Percentiles rank a stretch among this genome's conserved stretches.
phyloP scores from a whole-genome alignment of 2,329 filamentous ascomycete species.

The Fusarium heterosporum region DNA sequence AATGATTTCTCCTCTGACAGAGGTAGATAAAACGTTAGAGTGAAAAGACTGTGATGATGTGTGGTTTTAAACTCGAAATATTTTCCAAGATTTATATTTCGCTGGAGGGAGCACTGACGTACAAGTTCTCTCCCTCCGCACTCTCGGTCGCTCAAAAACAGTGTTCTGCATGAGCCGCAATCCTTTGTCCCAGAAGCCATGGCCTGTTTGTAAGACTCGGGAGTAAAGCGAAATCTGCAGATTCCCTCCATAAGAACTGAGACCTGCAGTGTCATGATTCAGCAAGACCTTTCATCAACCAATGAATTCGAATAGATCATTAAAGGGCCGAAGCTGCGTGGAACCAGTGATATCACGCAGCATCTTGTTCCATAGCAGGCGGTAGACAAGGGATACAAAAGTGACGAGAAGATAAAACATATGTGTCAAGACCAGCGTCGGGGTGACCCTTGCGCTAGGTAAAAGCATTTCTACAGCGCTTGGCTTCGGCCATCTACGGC shows the following conservation, averaged over 20 bases:
- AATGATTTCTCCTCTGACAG: too few relatives aligned
- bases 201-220: background rate
- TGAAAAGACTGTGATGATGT: accelerated
- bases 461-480: too few relatives aligned
- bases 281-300: background rate
- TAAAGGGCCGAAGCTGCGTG: background rate
- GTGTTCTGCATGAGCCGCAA: background rate
- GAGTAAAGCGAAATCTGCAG: background rate
- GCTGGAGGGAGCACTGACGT: background rate
- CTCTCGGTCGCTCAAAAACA: background rate
- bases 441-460: too few relatives aligned
- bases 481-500: too few relatives aligned
- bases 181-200: too few relatives aligned
- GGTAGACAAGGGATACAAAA: accelerated
- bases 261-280: background rate
- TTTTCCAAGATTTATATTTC: too few relatives aligned
- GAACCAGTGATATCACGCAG: conserved; percentile 17
- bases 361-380: background rate
- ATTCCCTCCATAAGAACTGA: background rate
- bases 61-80: background rate
- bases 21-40: background rate
- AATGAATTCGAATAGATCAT: background rate
- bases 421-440: background rate
- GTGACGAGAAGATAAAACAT: background rate
- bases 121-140: background rate